phyloP scores from a whole-genome alignment of 176 grass and related monocot species.

The Aegilops sharonensis region DNA sequence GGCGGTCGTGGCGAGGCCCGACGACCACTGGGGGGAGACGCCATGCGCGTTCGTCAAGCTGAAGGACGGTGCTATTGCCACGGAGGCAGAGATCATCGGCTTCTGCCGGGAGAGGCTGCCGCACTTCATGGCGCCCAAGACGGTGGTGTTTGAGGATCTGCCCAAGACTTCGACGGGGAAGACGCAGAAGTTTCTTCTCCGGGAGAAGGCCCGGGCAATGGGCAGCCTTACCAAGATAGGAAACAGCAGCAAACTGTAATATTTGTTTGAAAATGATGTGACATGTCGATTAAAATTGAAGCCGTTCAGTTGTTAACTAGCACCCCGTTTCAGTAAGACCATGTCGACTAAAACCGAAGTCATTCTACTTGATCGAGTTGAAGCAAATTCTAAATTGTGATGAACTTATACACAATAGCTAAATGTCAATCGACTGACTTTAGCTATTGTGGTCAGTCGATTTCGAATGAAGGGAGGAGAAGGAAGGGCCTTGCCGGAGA shows the following conservation, averaged over 20 bases:
- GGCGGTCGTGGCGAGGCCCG: conserved; percentile 64
- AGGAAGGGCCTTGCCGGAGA: too few species aligned
- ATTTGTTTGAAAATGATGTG: background rate
- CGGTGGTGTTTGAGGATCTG: conserved; percentile 61
- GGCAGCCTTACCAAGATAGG: conserved; percentile 23
- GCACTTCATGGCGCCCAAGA: conserved; percentile 65
- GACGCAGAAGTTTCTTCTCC: conserved; percentile 70
- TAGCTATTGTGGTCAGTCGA: too few species aligned
- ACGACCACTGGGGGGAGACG: conserved; percentile 89
- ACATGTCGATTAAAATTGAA: too few species aligned
- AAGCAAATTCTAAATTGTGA: too few species aligned
- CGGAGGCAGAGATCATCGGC: conserved; percentile 33
- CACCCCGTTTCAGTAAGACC: too few species aligned
- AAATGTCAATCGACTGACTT: too few species aligned
- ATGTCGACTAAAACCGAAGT: too few species aligned
- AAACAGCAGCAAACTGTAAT: conserved; percentile 48
- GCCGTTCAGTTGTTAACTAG: too few species aligned
- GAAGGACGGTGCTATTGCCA: background rate
- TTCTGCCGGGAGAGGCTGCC: conserved; percentile 68
- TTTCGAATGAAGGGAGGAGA: too few species aligned
- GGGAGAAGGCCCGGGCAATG: conserved; percentile 64
- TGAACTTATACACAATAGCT: too few species aligned
- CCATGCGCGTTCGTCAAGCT: conserved; percentile 74
- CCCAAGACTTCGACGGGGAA: conserved; percentile 92
- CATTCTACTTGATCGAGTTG: too few species aligned